These are phyloP conservation scores for Triticum turgidum DNA, from an alignment of 176 grass and related monocot species.

Conservation along the genomic window DNA sequence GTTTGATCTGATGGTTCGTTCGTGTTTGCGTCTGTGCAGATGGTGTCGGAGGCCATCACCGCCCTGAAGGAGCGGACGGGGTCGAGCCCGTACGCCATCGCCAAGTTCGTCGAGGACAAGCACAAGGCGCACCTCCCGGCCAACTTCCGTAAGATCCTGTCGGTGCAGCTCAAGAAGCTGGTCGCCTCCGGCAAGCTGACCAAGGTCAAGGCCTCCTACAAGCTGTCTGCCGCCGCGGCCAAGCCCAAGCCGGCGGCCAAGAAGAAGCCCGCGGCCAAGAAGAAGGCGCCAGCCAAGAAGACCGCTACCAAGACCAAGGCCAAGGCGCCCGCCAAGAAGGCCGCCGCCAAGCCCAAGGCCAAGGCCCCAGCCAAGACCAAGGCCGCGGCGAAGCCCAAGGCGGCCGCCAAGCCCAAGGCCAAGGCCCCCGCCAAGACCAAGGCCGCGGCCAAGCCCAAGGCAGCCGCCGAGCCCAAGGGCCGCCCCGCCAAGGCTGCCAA, in stretches of 20 bases:
- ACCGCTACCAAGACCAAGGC: slow-evolving; percentile 20
- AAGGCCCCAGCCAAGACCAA: background rate
- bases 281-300: background rate
- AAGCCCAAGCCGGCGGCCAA: slow-evolving; percentile 32
- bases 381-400: background rate
- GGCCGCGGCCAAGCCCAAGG: background rate
- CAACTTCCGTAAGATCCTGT: slow-evolving; percentile 64
- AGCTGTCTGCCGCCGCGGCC: slow-evolving; percentile 21
- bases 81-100: slow-evolving; percentile 65
- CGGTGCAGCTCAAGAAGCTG: slow-evolving; percentile 60
- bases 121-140: slow-evolving; percentile 43
- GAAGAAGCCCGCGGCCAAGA: background rate
- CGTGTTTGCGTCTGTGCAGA: slow-evolving; percentile 25
- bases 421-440: background rate
- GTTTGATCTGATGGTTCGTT: slow-evolving; percentile 25
- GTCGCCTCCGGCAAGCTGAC: slow-evolving; percentile 61
- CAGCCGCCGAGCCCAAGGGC: background rate
- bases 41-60: slow-evolving; percentile 67
- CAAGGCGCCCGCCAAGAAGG: background rate
- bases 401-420: background rate
- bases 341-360: background rate
- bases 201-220: slow-evolving; percentile 75
- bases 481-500: slow-evolving; percentile 49
- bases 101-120: slow-evolving; percentile 76
- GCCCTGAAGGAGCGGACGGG: slow-evolving; percentile 68